Percentiles rank a stretch among this genome's conserved stretches.
These are phyloP conservation scores for Malus hybrid DNA, from an alignment of 331 rosid species.

Conservation along the genomic window DNA sequence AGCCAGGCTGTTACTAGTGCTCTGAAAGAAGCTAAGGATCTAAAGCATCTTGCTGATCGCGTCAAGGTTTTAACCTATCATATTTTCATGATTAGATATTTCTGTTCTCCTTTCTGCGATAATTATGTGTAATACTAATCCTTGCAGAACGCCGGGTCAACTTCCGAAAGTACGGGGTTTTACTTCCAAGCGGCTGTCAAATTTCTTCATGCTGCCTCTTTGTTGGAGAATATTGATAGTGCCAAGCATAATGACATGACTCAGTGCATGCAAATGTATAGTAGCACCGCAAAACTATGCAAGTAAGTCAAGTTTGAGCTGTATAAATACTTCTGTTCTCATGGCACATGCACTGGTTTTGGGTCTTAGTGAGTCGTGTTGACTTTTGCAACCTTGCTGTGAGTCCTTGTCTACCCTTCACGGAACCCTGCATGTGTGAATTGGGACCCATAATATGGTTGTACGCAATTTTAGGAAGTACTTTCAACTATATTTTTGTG, in stretches of 20 bases:
- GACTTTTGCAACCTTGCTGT: neutral
- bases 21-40: constrained; percentile 84
- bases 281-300: constrained; percentile 89
- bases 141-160: constrained; percentile 70
- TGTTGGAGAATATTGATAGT: constrained; percentile 57
- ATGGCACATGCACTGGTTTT: neutral
- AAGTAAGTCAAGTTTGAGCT: constrained; percentile 53
- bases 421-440: neutral
- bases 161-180: constrained; percentile 52
- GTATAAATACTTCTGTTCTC: neutral
- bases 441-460: neutral
- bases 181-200: constrained; percentile 95
- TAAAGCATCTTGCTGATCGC: constrained; percentile 94
- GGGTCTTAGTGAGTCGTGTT: neutral
- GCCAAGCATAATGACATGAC: constrained; percentile 56
- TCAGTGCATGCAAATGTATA: constrained; percentile 57
- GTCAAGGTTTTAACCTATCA: constrained; percentile 47
- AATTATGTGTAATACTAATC: constrained; percentile 7
- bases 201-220: constrained; percentile 91
- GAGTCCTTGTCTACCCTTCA: neutral
- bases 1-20: constrained; percentile 70
- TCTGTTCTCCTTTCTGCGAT: constrained; percentile 17
- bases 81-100: constrained; percentile 21
- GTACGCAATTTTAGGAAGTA: neutral
- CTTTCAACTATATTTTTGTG: neutral